These are phyloP conservation scores for Syzygium jambos DNA, from an alignment of 345 rosid genomes.

Conservation along the genomic window DNA sequence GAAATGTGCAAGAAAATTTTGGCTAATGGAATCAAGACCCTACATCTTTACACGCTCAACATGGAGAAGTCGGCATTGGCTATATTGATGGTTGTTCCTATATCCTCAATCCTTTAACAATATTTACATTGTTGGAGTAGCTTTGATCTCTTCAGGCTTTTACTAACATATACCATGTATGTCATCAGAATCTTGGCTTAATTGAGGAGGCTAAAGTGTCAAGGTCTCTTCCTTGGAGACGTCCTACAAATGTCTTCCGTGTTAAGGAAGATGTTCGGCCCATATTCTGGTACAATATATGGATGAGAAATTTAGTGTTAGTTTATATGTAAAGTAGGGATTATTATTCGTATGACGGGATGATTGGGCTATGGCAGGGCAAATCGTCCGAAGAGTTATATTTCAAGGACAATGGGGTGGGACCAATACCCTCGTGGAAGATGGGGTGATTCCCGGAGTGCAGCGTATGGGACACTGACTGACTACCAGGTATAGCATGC, in stretches of 20 bases:
- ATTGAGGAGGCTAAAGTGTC: conserved; percentile 83
- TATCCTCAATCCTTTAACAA: neutral
- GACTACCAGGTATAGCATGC: conserved; percentile 66
- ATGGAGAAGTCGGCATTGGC: conserved; percentile 95
- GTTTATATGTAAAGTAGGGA: neutral
- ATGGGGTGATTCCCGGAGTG: conserved; percentile 89
- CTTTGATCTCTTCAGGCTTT: neutral
- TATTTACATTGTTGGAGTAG: neutral
- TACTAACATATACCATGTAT: neutral
- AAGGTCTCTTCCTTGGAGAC: conserved; percentile 89
- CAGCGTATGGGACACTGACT: conserved; percentile 75
- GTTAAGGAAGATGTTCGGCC: conserved; percentile 93
- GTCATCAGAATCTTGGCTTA: conserved; percentile 79
- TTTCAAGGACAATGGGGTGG: conserved; percentile 87
- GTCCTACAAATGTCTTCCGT: conserved; percentile 84
- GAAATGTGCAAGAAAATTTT: conserved; percentile 96
- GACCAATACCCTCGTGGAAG: conserved; percentile 84
- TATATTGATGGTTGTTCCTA: conserved; percentile 53
- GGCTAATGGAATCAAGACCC: conserved; percentile 76
- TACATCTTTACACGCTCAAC: conserved; percentile 90
- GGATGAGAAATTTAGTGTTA: neutral
- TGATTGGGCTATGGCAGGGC: conserved; percentile 48
- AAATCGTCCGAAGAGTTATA: conserved; percentile 97
- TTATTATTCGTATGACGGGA: neutral
- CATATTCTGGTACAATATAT: conserved; percentile 67